Conservation (phyloP, 345 rosid genomes). For the Acer yangbiense region DNA sequence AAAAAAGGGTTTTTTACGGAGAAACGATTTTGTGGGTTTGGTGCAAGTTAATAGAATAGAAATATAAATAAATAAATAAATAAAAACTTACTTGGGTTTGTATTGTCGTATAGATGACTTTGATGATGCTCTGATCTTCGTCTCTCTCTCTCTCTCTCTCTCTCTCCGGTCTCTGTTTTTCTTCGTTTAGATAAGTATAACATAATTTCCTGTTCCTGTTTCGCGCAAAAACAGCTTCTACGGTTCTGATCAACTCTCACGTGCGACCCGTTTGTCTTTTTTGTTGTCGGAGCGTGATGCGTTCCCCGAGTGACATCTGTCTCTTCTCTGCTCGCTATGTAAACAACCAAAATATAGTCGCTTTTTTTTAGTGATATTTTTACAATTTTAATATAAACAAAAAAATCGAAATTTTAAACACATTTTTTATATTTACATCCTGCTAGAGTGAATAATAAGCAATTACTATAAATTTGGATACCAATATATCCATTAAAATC, state of each 20-base stretch:
- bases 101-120: no score
- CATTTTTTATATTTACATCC: no score
- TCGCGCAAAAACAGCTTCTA: neutral
- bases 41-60: neutral
- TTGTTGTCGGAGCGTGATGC: neutral
- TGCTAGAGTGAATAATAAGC: no score
- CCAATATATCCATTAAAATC: no score
- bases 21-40: no score
- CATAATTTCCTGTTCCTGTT: neutral
- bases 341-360: no score
- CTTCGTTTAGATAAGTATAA: neutral
- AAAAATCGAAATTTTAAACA: no score
- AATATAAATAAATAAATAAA: neutral
- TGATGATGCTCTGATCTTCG: neutral
- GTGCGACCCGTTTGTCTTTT: neutral
- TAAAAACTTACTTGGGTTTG: neutral
- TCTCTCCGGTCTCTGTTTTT: neutral
- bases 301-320: neutral
- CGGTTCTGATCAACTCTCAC: neutral
- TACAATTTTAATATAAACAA: no score
- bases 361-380: no score
- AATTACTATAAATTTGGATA: no score
- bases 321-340: neutral
- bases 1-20: neutral
- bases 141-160: neutral